Evolutionary conservation across 2,329 filamentous ascomycete species (phyloP).

Genomic region (Exophiala sp.): DNA sequence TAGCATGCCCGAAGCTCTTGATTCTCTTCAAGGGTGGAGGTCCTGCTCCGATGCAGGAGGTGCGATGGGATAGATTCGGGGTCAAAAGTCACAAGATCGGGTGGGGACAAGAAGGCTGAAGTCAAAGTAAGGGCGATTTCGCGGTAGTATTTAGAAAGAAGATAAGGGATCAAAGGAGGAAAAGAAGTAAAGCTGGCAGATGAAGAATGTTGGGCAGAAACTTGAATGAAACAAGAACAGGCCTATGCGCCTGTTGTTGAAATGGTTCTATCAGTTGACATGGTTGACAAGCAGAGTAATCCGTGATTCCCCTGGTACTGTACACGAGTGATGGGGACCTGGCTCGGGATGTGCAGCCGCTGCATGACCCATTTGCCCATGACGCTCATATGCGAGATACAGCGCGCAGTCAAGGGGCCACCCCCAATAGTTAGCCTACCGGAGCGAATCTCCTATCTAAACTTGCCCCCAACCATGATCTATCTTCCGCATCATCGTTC

Average conservation of each 20-base stretch:
- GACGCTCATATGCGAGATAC: neutral
- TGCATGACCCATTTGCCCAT: slow-evolving; percentile 1
- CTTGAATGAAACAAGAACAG: no score
- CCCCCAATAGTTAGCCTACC: neutral
- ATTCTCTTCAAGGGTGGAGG: slow-evolving; percentile 7
- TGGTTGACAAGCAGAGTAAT: slow-evolving; percentile 5
- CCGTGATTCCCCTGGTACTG: neutral
- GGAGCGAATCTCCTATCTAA: neutral
- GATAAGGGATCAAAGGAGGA: neutral
- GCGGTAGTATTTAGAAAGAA: neutral
- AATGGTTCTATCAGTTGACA: neutral
- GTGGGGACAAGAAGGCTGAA: slow-evolving; percentile 7
- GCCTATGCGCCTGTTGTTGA: neutral
- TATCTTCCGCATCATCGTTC: neutral
- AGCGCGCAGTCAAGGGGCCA: neutral
- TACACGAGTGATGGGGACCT: no score
- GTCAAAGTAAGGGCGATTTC: slow-evolving; percentile 1
- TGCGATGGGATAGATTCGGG: neutral
- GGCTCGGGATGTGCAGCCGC: neutral
- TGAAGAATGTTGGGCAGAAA: slow-evolving; percentile 1
- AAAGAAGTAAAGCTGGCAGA: neutral
- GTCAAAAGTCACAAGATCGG: slow-evolving; percentile 6
- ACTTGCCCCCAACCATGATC: neutral
- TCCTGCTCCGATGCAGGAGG: slow-evolving; percentile 18
- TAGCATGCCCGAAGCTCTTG: neutral